Evolutionary conservation across 352 stramenopile genomes (phyloP).

Genomic region (Pythium vanterpoolii): DNA sequence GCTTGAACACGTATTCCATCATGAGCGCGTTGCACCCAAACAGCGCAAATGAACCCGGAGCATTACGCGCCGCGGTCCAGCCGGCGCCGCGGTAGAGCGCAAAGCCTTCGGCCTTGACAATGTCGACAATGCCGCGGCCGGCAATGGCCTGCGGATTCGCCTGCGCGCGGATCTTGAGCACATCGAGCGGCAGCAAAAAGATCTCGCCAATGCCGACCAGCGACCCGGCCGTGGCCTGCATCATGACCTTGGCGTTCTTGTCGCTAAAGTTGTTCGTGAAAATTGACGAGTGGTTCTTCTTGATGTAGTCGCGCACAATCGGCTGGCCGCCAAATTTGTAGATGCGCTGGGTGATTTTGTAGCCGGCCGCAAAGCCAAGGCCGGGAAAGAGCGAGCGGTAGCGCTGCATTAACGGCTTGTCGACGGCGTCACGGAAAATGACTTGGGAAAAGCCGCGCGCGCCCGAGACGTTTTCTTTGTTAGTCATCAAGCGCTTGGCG

Average conservation of each 20-base stretch:
- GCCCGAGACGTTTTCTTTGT: conserved; percentile 66
- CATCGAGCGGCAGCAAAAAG: conserved; percentile 92
- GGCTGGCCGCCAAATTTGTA: conserved; percentile 97
- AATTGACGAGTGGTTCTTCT: conserved; percentile 77
- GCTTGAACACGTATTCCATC: conserved; percentile 90
- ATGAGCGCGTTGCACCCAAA: conserved; percentile 90
- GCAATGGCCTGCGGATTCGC: conserved; percentile 92
- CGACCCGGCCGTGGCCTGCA: conserved; percentile 89
- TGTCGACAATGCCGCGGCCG: conserved; percentile 89
- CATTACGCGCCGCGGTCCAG: conserved; percentile 93
- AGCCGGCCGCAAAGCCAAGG: conserved; percentile 92
- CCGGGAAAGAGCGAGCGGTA: conserved; percentile 90
- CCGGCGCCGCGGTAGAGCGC: conserved; percentile 88
- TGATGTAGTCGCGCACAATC: conserved; percentile 92
- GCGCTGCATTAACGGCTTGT: conserved; percentile 73
- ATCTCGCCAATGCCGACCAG: conserved; percentile 96
- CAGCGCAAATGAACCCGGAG: conserved; percentile 93
- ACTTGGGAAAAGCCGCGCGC: conserved; percentile 61
- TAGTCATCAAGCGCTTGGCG: conserved; percentile 94
- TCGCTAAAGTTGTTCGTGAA: conserved; percentile 91
- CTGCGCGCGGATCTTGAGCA: conserved; percentile 96
- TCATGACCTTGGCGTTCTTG: conserved; percentile 92
- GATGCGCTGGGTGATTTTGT: conserved; percentile 96
- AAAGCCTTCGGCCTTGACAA: conserved; percentile 91
- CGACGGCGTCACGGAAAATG: conserved; percentile 88